Evolutionary conservation across 805 yeast species (phyloP).

Genomic region (Metahyphopichia silvanorum): DNA sequence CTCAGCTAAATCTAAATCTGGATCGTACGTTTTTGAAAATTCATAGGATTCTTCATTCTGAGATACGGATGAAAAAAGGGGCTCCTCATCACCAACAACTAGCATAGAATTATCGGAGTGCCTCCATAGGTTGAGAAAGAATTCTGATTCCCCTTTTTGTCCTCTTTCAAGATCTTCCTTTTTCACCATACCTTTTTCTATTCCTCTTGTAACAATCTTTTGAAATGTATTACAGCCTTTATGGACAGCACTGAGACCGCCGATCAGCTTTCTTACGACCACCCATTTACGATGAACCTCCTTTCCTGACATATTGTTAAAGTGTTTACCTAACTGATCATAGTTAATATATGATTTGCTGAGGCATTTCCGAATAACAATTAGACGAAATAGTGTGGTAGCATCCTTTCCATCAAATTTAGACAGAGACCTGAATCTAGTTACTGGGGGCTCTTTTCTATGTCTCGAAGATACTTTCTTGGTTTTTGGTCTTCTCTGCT

Average conservation of each 20-base stretch:
- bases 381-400: conserved; percentile 57
- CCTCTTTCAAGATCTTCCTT: conserved; percentile 48
- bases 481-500: neutral
- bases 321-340: conserved; percentile 51
- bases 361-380: conserved; percentile 65
- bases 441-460: conserved; percentile 3
- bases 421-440: conserved; percentile 6
- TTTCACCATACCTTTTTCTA: conserved; percentile 51
- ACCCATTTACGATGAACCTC: conserved; percentile 68
- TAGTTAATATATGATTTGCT: conserved; percentile 59
- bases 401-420: conserved; percentile 45
- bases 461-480: neutral
- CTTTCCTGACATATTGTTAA: conserved; percentile 41
- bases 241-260: conserved; percentile 50
- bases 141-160: conserved; percentile 45
- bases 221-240: conserved; percentile 69
- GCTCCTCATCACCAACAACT: conserved; percentile 27
- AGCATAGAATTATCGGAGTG: conserved; percentile 41
- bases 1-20: conserved; percentile 29
- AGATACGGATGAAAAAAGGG: conserved; percentile 37
- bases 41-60: conserved; percentile 49
- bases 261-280: conserved; percentile 49
- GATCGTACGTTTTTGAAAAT: conserved; percentile 7
- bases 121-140: conserved; percentile 65
- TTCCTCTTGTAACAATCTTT: conserved; percentile 53